A percentile compares a stretch with the other conserved stretches of the same genome.
Conservation (phyloP, 345 rosid genomes). For the Laguncularia racemosa region DNA sequence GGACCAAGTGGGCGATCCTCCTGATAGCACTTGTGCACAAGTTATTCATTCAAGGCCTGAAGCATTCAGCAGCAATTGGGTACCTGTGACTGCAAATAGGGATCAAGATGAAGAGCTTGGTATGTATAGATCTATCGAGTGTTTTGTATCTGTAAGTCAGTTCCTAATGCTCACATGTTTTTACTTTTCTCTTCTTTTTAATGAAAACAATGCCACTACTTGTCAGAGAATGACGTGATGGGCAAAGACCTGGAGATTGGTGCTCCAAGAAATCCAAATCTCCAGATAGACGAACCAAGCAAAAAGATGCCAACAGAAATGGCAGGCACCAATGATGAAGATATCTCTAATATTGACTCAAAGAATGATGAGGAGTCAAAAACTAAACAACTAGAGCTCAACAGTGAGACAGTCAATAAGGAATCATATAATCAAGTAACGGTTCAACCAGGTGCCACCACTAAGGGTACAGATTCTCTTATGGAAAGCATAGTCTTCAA, state of each 20-base stretch:
- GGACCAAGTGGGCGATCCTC: slow-evolving; percentile 26
- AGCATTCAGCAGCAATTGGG: slow-evolving; percentile 25
- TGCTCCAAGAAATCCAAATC: slow-evolving; percentile 13
- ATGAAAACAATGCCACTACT: slow-evolving; percentile 9
- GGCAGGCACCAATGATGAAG: slow-evolving; percentile 15
- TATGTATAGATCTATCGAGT: slow-evolving; percentile 8
- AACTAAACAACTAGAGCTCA: slow-evolving; percentile 17
- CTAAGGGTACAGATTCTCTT: slow-evolving; percentile 13
- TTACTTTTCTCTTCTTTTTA: slow-evolving; percentile 1
- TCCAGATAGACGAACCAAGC: slow-evolving; percentile 16
- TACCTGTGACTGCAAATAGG: slow-evolving; percentile 19
- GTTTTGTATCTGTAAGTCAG: neutral
- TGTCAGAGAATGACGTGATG: slow-evolving; percentile 19
- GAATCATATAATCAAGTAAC: slow-evolving; percentile 18
- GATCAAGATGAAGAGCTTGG: slow-evolving; percentile 26
- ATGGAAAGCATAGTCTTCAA: slow-evolving; percentile 15
- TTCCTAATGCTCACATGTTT: neutral
- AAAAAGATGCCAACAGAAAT: slow-evolving; percentile 8
- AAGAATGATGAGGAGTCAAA: slow-evolving; percentile 20
- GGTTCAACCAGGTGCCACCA: slow-evolving; percentile 12
- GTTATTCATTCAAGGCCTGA: slow-evolving; percentile 26
- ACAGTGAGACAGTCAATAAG: slow-evolving; percentile 12
- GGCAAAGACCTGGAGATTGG: slow-evolving; percentile 34
- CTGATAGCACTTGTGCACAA: slow-evolving; percentile 31
- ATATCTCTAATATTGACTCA: slow-evolving; percentile 15